phyloP scores from a whole-genome alignment of 2,329 filamentous ascomycete species.

The Colletotrichum liaoningense region DNA sequence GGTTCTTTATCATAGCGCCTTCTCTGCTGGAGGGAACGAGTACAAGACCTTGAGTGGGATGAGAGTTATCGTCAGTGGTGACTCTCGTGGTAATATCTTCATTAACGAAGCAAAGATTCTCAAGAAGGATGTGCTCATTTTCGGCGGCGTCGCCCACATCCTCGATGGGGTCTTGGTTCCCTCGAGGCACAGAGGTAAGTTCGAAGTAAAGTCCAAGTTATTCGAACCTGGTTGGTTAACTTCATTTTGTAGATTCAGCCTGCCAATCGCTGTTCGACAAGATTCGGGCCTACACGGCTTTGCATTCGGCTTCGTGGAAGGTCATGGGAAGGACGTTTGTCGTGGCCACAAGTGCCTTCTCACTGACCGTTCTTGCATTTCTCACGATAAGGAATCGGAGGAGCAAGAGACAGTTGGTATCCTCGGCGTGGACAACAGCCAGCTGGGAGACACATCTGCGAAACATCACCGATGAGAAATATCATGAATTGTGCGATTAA shows the following conservation, averaged over 20 bases:
- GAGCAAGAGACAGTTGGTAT: too few species aligned
- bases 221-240: neutral
- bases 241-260: neutral
- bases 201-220: too few species aligned
- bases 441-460: too few species aligned
- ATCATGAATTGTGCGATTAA: too few species aligned
- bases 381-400: too few species aligned
- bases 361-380: too few species aligned
- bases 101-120: neutral
- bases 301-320: too few species aligned
- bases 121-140: constrained; percentile 6
- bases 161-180: neutral
- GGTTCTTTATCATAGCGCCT: neutral
- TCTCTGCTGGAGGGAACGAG: neutral
- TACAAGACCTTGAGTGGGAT: neutral
- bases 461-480: too few species aligned
- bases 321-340: too few species aligned
- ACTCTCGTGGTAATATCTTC: neutral
- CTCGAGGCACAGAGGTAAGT: neutral
- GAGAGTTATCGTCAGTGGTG: neutral
- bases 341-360: too few species aligned
- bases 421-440: too few species aligned
- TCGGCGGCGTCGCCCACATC: constrained; percentile 1
- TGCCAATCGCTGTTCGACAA: neutral
- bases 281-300: too few species aligned